Percentiles rank a stretch among this genome's conserved stretches.
phyloP scores from a whole-genome alignment of 1,284 basidiomycete species.

The Heterobasidion irregulare region DNA sequence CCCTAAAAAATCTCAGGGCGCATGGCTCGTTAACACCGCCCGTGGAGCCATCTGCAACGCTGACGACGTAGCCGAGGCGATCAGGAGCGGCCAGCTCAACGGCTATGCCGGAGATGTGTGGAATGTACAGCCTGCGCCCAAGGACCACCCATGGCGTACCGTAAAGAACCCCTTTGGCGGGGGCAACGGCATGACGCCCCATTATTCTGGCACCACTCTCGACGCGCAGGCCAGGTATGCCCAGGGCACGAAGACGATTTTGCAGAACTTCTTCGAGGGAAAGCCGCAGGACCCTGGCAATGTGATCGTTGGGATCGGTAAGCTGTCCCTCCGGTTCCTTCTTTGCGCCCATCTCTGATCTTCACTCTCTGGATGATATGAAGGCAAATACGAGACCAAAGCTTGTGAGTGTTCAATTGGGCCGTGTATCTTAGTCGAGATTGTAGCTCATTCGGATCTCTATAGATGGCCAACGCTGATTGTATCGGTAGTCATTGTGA shows the following conservation, averaged over 20 bases:
- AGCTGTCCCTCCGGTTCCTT: conserved; percentile 52
- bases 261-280: conserved; percentile 1
- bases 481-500: not conserved
- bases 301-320: conserved; percentile 24
- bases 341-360: conserved; percentile 24
- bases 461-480: conserved; percentile 2
- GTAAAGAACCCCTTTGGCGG: conserved; percentile 74
- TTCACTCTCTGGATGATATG: conserved; percentile 51
- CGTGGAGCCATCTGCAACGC: conserved; percentile 89
- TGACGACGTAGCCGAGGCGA: conserved; percentile 70
- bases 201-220: conserved; percentile 84
- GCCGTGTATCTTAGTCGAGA: no score
- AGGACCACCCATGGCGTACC: conserved; percentile 81
- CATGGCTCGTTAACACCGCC: conserved; percentile 90
- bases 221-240: conserved; percentile 92
- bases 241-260: conserved; percentile 68
- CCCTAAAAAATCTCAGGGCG: conserved; percentile 25
- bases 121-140: conserved; percentile 80
- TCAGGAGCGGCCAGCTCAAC: conserved; percentile 70
- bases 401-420: conserved; percentile 40
- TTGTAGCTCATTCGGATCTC: not conserved
- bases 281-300: conserved; percentile 2
- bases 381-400: conserved; percentile 42
- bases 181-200: conserved; percentile 80
- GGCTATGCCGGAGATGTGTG: conserved; percentile 68